phyloP scores from a whole-genome alignment of 768 basidiomycete species.

The Megacollybia marginata region DNA sequence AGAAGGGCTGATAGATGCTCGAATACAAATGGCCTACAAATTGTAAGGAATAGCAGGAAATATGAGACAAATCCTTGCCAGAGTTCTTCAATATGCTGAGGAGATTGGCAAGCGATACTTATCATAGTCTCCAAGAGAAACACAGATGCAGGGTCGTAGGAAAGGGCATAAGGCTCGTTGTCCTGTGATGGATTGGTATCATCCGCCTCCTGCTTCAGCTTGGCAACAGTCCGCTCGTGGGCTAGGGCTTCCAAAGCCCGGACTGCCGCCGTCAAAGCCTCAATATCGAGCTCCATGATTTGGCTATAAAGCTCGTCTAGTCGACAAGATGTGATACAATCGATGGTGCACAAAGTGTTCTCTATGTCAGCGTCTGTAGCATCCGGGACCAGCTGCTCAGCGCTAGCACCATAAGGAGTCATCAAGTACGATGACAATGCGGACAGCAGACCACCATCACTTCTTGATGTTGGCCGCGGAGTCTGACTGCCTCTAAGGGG shows the following conservation, averaged over 20 bases:
- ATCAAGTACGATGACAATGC: constrained; percentile 93
- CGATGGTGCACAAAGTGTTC: constrained; percentile 89
- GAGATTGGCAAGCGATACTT: constrained; percentile 74
- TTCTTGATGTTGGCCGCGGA: constrained; percentile 50
- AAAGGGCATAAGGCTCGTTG: constrained; percentile 48
- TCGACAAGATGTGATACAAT: constrained; percentile 89
- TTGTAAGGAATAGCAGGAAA: not conserved
- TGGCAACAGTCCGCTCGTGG: constrained; percentile 81
- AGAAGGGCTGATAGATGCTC: constrained; percentile 85
- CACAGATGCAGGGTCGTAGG: constrained; percentile 93
- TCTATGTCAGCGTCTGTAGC: constrained; percentile 91
- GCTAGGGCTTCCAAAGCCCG: constrained; percentile 86
- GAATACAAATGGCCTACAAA: constrained; percentile 84
- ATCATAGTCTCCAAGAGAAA: constrained; percentile 95
- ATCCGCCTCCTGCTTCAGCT: constrained; percentile 62
- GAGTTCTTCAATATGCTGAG: constrained; percentile 76
- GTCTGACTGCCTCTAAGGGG: constrained; percentile 76
- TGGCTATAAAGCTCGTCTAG: constrained; percentile 92
- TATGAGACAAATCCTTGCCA: constrained; percentile 50
- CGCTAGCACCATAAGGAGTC: constrained; percentile 79
- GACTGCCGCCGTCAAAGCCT: constrained; percentile 77
- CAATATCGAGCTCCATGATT: constrained; percentile 78
- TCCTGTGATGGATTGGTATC: constrained; percentile 37
- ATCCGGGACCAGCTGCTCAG: constrained; percentile 74
- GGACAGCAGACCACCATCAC: constrained; percentile 89